A percentile compares a stretch with the other conserved stretches of the same genome.
Evolutionary conservation across 352 stramenopile genomes (phyloP).

Genomic region (Phytophthora tubulina): DNA sequence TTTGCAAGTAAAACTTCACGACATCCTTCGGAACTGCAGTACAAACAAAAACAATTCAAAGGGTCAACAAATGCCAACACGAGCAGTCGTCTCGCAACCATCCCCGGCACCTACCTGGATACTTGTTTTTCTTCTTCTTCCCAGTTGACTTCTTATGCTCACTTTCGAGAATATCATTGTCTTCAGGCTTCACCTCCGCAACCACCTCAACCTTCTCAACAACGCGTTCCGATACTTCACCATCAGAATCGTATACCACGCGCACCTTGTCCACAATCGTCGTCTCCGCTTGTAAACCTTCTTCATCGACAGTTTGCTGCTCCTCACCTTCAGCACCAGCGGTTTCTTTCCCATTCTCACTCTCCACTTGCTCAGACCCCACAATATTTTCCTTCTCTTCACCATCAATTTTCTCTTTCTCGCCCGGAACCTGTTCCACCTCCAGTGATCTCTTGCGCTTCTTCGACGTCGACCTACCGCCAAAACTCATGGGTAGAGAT

Average conservation of each 20-base stretch:
- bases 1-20: constrained; percentile 93
- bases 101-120: constrained; percentile 40
- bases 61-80: neutral
- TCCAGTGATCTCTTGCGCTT: constrained; percentile 39
- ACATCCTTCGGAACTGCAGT: constrained; percentile 54
- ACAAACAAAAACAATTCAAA: constrained; percentile 10
- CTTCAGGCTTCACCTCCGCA: constrained; percentile 10
- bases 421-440: constrained; percentile 8
- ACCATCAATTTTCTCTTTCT: neutral
- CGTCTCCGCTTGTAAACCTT: constrained; percentile 19
- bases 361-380: constrained; percentile 4
- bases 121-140: constrained; percentile 40
- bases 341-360: constrained; percentile 1
- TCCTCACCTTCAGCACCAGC: neutral
- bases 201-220: constrained; percentile 53
- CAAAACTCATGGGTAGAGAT: constrained; percentile 71
- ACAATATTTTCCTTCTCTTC: neutral
- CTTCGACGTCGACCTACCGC: constrained; percentile 29
- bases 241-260: constrained; percentile 74
- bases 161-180: constrained; percentile 20
- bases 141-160: constrained; percentile 25
- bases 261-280: constrained; percentile 63
- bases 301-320: constrained; percentile 1
- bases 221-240: constrained; percentile 55
- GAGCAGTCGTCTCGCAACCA: neutral